phyloP scores from a whole-genome alignment of 495 filamentous ascomycete species.

The Penicillium pancosmium region DNA sequence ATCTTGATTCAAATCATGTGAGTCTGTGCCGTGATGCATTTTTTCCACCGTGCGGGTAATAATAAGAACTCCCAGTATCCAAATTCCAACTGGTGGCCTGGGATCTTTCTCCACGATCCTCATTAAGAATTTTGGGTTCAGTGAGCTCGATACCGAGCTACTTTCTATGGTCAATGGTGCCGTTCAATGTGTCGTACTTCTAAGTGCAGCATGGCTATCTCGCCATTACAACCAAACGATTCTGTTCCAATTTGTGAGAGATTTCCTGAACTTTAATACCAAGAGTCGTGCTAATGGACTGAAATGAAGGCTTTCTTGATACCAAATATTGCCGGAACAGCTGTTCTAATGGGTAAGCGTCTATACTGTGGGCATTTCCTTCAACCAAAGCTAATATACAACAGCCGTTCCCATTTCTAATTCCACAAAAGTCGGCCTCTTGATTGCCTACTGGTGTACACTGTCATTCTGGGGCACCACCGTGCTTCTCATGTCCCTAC shows the following conservation, averaged over 20 bases:
- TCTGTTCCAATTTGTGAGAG: slow-evolving; percentile 1
- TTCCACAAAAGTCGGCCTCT: slow-evolving; percentile 38
- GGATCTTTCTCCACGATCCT: slow-evolving; percentile 60
- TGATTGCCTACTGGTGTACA: slow-evolving; percentile 53
- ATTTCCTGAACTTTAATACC: background rate
- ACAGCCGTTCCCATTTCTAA: background rate
- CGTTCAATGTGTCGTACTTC: slow-evolving; percentile 60
- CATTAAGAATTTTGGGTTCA: slow-evolving; percentile 31
- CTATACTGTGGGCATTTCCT: slow-evolving; percentile 16
- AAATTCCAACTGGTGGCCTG: slow-evolving; percentile 57
- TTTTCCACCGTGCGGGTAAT: too few species aligned
- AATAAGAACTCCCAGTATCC: background rate
- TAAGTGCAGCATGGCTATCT: slow-evolving; percentile 55
- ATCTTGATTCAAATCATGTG: slow-evolving; percentile 5
- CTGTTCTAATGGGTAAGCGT: slow-evolving; percentile 48
- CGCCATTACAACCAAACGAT: slow-evolving; percentile 54
- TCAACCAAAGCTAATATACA: slow-evolving; percentile 26
- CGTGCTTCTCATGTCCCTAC: slow-evolving; percentile 48
- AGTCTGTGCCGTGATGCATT: background rate
- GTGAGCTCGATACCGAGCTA: slow-evolving; percentile 25
- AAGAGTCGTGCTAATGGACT: slow-evolving; percentile 13
- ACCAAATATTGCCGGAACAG: slow-evolving; percentile 52
- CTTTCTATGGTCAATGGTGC: slow-evolving; percentile 61
- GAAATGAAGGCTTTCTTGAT: slow-evolving; percentile 31
- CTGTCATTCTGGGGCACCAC: slow-evolving; percentile 49